Base-by-base conservation (phyloP, 805 yeast species). In the Blastobotrys robertii region DNA sequence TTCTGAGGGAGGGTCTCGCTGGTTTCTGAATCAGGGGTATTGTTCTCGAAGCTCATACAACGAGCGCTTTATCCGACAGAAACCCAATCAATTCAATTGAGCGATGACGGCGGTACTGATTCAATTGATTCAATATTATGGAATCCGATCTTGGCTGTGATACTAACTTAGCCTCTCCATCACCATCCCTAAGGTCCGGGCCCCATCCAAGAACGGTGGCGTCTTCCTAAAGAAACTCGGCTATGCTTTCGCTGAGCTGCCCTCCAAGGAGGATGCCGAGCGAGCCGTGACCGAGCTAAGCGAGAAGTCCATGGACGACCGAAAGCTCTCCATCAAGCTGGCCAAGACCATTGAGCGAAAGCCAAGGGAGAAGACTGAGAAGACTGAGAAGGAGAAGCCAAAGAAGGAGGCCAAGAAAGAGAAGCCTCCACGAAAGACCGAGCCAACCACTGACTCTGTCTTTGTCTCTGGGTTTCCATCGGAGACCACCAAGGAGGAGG, bases 401-500 rank as follows among this genome's bases (percentile, higher is more conserved):
- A 87, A 25, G 29, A 41, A 41, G 44, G 42, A 38, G 25, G 42
- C 40, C 15, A 39, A 19, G 48, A 38, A 22, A 45, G 37, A 30
- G 30, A 33, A 13, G 12, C 3, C 19, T 15, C 38, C 25, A 35
- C 45, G 39, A 47, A 49, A 37, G 53, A 48, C 31, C 60, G 65
- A 70, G 40, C 63, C 60, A 12, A 77, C 85, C 2, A 62, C 62
- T 35, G 74, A 70, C 43, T 79, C 86, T 2, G 68, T 79, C 30
- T 80, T 77, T 59, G 69, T 81, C 47, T 72, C 79, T 38, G 78
- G 77, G 53, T 65, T 81, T 53, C 79, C 76, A 50, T 70, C 69
- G 50, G 67, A 65, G 44, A 73, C 71, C 19, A 70, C 71, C 34
- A 64, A 60, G 29, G 70, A 69, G 34, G 68, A 69, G 38, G 64